Evolutionary conservation across 208 protist genomes (phyloP).

Genomic region (Naegleria gruberi): DNA sequence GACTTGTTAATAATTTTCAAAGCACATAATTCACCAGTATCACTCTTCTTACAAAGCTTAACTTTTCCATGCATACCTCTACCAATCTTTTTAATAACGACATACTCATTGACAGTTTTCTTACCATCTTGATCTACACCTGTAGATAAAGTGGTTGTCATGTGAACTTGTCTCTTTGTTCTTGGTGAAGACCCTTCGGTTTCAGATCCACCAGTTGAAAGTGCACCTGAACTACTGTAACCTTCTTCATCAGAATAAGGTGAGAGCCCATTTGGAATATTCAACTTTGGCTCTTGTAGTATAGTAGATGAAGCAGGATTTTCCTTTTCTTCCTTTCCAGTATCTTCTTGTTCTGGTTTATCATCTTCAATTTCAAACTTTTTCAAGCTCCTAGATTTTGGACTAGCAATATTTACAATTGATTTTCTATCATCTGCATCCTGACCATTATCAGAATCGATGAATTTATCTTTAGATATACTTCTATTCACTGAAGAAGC

Average conservation of each 20-base stretch:
- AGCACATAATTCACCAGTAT: not conserved
- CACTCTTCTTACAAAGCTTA: not conserved
- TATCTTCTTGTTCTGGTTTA: not conserved
- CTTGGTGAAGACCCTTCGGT: not conserved
- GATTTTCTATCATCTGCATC: not conserved
- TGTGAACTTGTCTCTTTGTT: not conserved
- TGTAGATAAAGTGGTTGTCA: not conserved
- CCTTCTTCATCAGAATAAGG: not conserved
- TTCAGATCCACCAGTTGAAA: too few species aligned
- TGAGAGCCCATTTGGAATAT: not conserved
- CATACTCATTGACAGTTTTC: slow-evolving; percentile 5
- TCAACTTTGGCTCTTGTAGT: not conserved
- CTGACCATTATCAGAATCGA: not conserved
- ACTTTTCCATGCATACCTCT: not conserved
- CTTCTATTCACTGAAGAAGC: not conserved
- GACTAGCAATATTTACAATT: not conserved
- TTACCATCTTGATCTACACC: not conserved
- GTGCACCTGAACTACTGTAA: not conserved
- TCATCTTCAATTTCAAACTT: not conserved
- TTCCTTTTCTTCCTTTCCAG: not conserved
- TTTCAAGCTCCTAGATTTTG: not conserved
- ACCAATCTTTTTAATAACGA: not conserved
- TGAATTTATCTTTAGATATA: too few species aligned
- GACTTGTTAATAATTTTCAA: slow-evolving; percentile 16
- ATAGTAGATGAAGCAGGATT: not conserved